Evolutionary conservation across 2,329 filamentous ascomycete species (phyloP).

Genomic region (Cladosporium oxysporum): DNA sequence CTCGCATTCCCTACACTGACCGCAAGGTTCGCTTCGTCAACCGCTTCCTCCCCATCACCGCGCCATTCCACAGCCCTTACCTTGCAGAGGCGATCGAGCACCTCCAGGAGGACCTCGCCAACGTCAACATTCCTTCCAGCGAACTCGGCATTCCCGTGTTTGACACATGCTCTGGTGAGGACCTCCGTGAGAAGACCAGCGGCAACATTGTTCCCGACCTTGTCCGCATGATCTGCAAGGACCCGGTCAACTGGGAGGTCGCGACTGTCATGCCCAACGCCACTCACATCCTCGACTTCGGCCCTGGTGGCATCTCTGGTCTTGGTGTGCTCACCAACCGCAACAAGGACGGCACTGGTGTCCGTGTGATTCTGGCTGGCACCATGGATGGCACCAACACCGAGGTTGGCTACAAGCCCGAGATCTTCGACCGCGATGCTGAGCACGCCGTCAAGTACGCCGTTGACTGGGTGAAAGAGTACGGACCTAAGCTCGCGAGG

Average conservation of each 20-base stretch:
- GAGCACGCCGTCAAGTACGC: conserved; percentile 94
- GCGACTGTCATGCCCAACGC: conserved; percentile 88
- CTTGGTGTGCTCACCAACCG: conserved; percentile 94
- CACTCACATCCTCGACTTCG: conserved; percentile 95
- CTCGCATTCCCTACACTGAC: conserved; percentile 88
- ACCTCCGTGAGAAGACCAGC: conserved; percentile 69
- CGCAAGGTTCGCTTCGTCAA: conserved; percentile 96
- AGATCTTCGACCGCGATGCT: conserved; percentile 94
- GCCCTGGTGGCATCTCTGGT: conserved; percentile 93
- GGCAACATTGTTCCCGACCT: conserved; percentile 79
- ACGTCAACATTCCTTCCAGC: conserved; percentile 72
- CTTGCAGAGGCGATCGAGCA: conserved; percentile 77
- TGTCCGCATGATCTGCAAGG: conserved; percentile 89
- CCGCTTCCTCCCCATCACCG: conserved; percentile 94
- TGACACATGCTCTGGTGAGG: conserved; percentile 84
- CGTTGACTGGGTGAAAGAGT: conserved; percentile 96
- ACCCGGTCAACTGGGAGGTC: conserved; percentile 94
- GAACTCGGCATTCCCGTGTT: conserved; percentile 82
- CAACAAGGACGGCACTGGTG: conserved; percentile 98
- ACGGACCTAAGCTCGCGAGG: conserved; percentile 87
- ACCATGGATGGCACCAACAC: conserved; percentile 86
- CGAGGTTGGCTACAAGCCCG: conserved; percentile 96
- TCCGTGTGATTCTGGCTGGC: conserved; percentile 92
- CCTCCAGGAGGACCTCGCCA: conserved; percentile 84
- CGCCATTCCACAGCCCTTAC: conserved; percentile 97